These are phyloP conservation scores for Jatropha podagrica DNA, from an alignment of 441 rosid genomes.

Conservation along the genomic window DNA sequence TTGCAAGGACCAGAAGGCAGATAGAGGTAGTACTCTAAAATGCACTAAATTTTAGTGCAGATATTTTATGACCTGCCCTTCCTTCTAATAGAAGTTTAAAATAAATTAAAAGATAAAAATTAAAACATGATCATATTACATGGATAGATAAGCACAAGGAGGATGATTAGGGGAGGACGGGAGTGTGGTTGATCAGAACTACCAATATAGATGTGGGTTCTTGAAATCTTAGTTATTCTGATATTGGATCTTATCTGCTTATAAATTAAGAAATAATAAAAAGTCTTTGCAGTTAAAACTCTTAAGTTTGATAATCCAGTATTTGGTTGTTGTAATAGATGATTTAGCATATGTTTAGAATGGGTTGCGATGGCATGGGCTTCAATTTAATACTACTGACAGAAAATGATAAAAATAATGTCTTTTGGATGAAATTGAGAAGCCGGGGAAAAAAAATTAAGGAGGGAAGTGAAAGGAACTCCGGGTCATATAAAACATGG, in stretches of 20 bases:
- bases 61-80: background rate
- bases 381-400: background rate
- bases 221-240: background rate
- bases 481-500: background rate
- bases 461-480: background rate
- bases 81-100: background rate
- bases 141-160: background rate
- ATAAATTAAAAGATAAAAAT: too few species aligned
- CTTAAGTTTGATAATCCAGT: background rate
- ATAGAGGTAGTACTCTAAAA: conserved; percentile 60
- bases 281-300: background rate
- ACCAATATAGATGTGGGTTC: background rate
- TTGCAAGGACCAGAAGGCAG: conserved; percentile 93
- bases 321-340: background rate
- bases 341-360: background rate
- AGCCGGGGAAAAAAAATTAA: background rate
- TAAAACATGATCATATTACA: background rate
- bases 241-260: background rate
- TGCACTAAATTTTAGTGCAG: background rate
- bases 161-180: background rate
- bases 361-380: background rate
- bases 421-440: background rate
- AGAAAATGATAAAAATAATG: background rate
- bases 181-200: background rate
- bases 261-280: background rate